Evolutionary conservation across 805 yeast genomes (phyloP), one percentile per base, ranked within the genome.

Genomic region (Metschnikowia koreensis): DNA sequence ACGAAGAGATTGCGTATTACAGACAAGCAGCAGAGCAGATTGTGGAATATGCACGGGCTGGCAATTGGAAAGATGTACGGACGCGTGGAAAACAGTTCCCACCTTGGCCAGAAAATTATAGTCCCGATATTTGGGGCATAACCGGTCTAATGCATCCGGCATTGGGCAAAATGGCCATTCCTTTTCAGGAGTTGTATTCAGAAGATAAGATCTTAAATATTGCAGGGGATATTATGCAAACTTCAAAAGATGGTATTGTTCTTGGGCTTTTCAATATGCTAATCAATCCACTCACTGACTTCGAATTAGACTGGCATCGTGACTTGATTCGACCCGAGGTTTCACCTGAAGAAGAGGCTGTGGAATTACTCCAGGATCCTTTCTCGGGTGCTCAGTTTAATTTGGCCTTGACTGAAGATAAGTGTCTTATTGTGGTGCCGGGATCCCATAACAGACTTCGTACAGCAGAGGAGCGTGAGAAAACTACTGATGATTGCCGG

Each of bases 111-210:
- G 66, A 66, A 48, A 74, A 75, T 50, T 75, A 70, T 57, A 70
- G 71, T 48, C 81, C 81, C 3, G 82, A 79, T 53, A 78, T 79
- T 50, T 79, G 83, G 83, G 83, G 83, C 0, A 67, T 79, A 9
- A 63, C 75, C 5, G 79, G 79, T 7, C 66, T 79, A 42, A 63
- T 79, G 60, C 76, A 79, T 55, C 83, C 83, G 0, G 76, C 70
- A 39, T 61, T 76, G 52, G 68, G 69, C 1, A 71, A 68, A 5
- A 55, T 68, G 50, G 63, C 75, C 2, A 22, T 46, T 1, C 70
- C 74, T 7, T 75, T 73, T 56, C 80, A 76, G 49, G 67, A 72
- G 26, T 61, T 72, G 38, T 76, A 76, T 56, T 61, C 77, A 4
- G 62, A 66, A 41, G 73, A 67, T 37, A 69, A 70, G 54, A 62